Conservation (phyloP, 371 early-diverging fungal species). For the Homolaphlyctis polyrhiza region DNA sequence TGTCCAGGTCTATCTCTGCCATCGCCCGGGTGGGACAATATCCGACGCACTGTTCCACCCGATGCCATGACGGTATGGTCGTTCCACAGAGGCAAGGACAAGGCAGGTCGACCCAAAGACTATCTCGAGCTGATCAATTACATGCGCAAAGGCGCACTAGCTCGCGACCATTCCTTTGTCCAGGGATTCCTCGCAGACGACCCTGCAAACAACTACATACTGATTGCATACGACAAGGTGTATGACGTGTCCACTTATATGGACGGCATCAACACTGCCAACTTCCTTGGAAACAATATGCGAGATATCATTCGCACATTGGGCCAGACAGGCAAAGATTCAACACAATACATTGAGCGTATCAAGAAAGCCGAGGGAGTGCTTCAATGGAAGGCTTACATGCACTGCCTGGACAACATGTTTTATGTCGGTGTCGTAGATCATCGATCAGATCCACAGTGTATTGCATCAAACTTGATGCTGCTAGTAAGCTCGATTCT, state of each 20-base stretch:
- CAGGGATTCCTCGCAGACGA: conserved; percentile 6
- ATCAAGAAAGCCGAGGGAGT: conserved; percentile 33
- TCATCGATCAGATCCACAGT: conserved; percentile 66
- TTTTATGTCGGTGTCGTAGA: conserved; percentile 86
- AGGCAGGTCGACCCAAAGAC: not conserved
- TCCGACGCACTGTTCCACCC: not conserved
- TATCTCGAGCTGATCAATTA: not conserved
- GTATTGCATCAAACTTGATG: conserved; percentile 82
- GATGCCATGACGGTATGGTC: conserved; percentile 5
- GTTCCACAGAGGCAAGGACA: conserved; percentile 4
- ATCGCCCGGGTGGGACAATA: conserved; percentile 4
- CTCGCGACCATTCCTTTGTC: conserved; percentile 3
- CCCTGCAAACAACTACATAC: conserved; percentile 6
- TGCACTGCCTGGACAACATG: conserved; percentile 69
- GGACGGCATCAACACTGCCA: conserved; percentile 16
- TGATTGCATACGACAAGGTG: conserved; percentile 23
- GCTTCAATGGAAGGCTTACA: conserved; percentile 22
- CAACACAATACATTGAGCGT: conserved; percentile 4
- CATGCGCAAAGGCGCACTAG: not conserved
- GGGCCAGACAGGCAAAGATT: conserved; percentile 3
- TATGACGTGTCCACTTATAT: conserved; percentile 23
- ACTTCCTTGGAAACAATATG: conserved; percentile 6
- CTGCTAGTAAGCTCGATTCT: conserved; percentile 67
- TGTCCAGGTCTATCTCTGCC: not conserved
- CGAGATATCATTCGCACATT: conserved; percentile 1